Conservation (phyloP, 805 yeast genomes). For the Ogataea philodendri region DNA sequence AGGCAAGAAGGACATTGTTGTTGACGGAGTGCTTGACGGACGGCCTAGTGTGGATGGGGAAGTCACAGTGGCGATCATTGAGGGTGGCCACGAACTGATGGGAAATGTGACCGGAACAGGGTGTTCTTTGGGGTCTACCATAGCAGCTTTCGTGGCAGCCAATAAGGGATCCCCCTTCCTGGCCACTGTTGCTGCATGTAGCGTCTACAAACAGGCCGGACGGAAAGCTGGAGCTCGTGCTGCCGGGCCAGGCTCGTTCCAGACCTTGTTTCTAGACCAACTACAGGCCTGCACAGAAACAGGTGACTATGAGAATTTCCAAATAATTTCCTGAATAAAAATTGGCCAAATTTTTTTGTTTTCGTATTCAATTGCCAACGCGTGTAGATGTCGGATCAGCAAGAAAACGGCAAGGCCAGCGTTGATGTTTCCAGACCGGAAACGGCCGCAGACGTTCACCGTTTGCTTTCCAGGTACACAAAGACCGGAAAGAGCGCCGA, state of each 20-base stretch:
- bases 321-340: slow-evolving; percentile 1
- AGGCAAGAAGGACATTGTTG: slow-evolving; percentile 55
- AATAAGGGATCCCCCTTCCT: slow-evolving; percentile 38
- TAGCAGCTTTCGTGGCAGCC: slow-evolving; percentile 57
- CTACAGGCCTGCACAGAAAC: slow-evolving; percentile 20
- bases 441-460: slow-evolving; percentile 26
- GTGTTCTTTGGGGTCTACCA: slow-evolving; percentile 73
- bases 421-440: slow-evolving; percentile 21
- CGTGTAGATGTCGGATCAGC: slow-evolving; percentile 9
- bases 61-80: slow-evolving; percentile 31
- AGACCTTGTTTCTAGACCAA: slow-evolving; percentile 45
- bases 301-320: slow-evolving; percentile 1
- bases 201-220: slow-evolving; percentile 62
- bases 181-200: slow-evolving; percentile 55
- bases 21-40: slow-evolving; percentile 39
- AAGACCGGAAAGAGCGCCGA: slow-evolving; percentile 33
- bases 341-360: slow-evolving; percentile 4
- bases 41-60: slow-evolving; percentile 17
- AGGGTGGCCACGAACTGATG: slow-evolving; percentile 64
- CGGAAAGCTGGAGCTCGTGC: slow-evolving; percentile 43
- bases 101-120: slow-evolving; percentile 78
- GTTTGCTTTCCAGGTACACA: slow-evolving; percentile 29
- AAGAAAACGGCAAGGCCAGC: slow-evolving; percentile 6
- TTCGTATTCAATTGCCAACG: slow-evolving; percentile 8
- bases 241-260: slow-evolving; percentile 57